Percentiles rank a stretch among this genome's conserved stretches.
Evolutionary conservation across 345 rosid genomes (phyloP).

Genomic region (Toxicodendron radicans): DNA sequence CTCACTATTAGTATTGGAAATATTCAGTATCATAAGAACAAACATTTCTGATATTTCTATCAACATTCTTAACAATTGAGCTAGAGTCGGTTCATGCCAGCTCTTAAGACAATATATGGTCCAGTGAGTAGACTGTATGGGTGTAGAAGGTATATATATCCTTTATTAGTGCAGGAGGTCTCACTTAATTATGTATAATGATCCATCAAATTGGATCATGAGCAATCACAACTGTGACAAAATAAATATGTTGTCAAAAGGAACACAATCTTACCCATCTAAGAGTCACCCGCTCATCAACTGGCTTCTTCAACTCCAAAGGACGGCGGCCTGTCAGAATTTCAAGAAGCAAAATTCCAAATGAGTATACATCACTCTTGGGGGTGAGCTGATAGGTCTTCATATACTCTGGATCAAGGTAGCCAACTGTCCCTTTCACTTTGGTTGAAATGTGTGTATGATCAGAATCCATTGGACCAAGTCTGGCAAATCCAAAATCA

Average conservation of each 20-base stretch:
- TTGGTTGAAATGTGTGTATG: conserved; percentile 78
- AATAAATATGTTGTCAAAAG: conserved; percentile 12
- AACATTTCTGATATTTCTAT: too few relatives aligned
- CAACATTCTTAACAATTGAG: background rate
- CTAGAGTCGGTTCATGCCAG: background rate
- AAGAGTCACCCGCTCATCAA: conserved; percentile 70
- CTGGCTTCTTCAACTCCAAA: conserved; percentile 58
- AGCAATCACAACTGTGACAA: background rate
- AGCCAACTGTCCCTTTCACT: conserved; percentile 96
- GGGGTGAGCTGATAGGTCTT: conserved; percentile 86
- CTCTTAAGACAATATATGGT: background rate
- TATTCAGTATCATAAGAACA: background rate
- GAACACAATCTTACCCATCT: conserved; percentile 73
- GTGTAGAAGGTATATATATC: background rate
- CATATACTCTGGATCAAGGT: conserved; percentile 98
- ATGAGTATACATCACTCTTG: conserved; percentile 90
- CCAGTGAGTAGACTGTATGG: background rate
- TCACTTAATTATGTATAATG: background rate
- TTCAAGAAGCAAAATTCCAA: conserved; percentile 87
- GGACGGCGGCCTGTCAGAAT: conserved; percentile 91
- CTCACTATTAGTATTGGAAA: background rate
- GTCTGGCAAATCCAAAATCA: conserved; percentile 92
- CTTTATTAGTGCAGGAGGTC: background rate
- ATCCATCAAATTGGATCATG: background rate
- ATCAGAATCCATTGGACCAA: conserved; percentile 64